A percentile compares a stretch with the other conserved stretches of the same genome.
Conservation (phyloP, 768 basidiomycete species). For the Megacollybia marginata region DNA sequence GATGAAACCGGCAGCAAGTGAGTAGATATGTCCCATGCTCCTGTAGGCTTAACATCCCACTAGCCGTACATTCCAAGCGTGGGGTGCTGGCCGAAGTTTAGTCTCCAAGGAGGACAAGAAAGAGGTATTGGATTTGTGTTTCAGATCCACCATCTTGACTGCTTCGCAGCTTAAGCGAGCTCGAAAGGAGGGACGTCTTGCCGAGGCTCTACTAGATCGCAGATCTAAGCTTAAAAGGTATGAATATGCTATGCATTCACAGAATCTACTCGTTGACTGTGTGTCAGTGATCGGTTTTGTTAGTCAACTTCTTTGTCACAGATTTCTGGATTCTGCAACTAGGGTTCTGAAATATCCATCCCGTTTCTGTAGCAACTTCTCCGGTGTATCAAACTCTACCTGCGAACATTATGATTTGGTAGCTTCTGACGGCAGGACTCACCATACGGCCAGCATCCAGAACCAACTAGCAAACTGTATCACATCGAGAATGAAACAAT, state of each 20-base stretch:
- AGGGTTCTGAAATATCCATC: constrained; percentile 30
- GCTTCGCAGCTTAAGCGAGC: constrained; percentile 62
- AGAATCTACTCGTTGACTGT: not conserved
- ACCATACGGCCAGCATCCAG: constrained; percentile 49
- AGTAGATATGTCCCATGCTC: constrained; percentile 20
- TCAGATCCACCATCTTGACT: not conserved
- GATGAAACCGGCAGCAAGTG: constrained; percentile 76
- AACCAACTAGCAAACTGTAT: constrained; percentile 29
- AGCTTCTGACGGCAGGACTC: constrained; percentile 22
- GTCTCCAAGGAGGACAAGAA: constrained; percentile 65
- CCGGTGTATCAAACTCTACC: constrained; percentile 36
- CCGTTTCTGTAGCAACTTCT: constrained; percentile 31
- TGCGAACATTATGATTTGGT: not conserved
- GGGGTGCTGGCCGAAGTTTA: constrained; percentile 75
- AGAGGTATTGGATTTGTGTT: constrained; percentile 36
- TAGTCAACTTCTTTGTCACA: constrained; percentile 13
- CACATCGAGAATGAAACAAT: constrained; percentile 1
- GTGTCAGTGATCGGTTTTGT: constrained; percentile 43
- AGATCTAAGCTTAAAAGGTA: constrained; percentile 81
- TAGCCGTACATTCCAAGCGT: constrained; percentile 72
- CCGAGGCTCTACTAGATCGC: constrained; percentile 74
- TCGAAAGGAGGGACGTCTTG: constrained; percentile 69
- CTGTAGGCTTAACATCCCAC: constrained; percentile 2
- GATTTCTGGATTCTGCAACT: constrained; percentile 23
- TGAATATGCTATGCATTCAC: constrained; percentile 3